Percentiles rank a stretch among this genome's conserved stretches.
These are phyloP conservation scores for Dalbergia cultrata DNA, from an alignment of 306 rosid genomes.

Conservation along the genomic window DNA sequence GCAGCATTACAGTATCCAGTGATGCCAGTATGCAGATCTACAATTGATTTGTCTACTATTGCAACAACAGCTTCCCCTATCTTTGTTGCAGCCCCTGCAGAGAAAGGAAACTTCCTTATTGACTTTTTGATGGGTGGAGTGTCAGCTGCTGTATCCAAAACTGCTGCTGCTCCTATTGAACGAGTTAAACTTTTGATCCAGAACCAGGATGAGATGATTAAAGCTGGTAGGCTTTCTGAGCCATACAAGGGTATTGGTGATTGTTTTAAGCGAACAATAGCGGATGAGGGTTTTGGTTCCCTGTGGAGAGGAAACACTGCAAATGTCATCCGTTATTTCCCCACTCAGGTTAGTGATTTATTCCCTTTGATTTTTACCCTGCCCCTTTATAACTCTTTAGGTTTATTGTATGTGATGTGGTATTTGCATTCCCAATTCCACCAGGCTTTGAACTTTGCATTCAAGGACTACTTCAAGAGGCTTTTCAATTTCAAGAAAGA, in stretches of 20 bases:
- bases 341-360: constrained; percentile 62
- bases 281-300: constrained; percentile 66
- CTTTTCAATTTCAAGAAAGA: constrained; percentile 90
- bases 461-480: constrained; percentile 94
- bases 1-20: constrained; percentile 62
- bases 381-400: not conserved
- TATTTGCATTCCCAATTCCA: constrained; percentile 26
- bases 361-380: not conserved
- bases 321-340: constrained; percentile 88
- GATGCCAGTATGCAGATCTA: constrained; percentile 60
- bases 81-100: constrained; percentile 76
- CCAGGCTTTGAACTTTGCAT: constrained; percentile 90
- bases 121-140: constrained; percentile 94
- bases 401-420: constrained; percentile 24
- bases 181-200: constrained; percentile 87
- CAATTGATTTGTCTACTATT: constrained; percentile 57
- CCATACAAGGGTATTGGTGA: constrained; percentile 96
- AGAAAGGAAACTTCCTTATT: constrained; percentile 69
- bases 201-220: constrained; percentile 91
- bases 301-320: constrained; percentile 95
- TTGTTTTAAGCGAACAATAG: constrained; percentile 69
- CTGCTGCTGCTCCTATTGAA: constrained; percentile 93
- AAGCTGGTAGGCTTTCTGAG: constrained; percentile 77
- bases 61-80: constrained; percentile 65
- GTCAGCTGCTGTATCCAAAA: constrained; percentile 90